Base-by-base conservation (phyloP, 208 protist species). In the Leishmania tropica region DNA sequence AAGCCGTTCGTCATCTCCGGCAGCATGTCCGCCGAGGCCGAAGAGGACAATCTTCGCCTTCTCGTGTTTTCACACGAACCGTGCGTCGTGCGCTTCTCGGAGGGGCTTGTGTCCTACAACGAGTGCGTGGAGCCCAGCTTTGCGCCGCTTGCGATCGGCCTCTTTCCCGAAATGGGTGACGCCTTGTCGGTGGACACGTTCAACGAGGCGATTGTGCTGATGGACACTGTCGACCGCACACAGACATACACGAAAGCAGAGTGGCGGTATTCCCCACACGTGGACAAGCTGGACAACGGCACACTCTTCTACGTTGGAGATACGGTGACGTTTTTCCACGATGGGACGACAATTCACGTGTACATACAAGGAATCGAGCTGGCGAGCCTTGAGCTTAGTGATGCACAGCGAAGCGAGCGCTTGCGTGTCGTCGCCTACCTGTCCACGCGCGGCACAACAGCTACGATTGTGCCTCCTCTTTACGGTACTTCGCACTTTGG, bases 281-380 rank as follows among this genome's bases (percentile, higher is more conserved):
- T 86, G 8, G 51, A 86, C 19, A 86, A 83, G 47, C 80, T 89
- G 68, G 79, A 83, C 45, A 78, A 81, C 10, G 85, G 86, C 28
- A 85, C 83, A 31, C 85, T 97, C 7, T 96, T 98, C 80, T 83
- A 83, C 79, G 94, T 98, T 79, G 93, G 89, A 58, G 95, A 98
- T 77, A 94, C 90, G 28, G 75, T 98, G 19, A 98, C 92, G 15
- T 81, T 95, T 54, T 83, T 95, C 48, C 65, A 87, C 42, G 71
- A 86, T 53, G 73, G 88, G 15, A 62, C 64, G 11, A 37, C 83
- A 0, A 62, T 96, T 40, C 77, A 79, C 37, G 85, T 95, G 15
- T 96, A 91, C 75, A 73, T 88, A 53, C 84, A 87, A 58, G 78
- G 86, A 62, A 37, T 85, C 10, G 65, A 83, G 48, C 82, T 88